Percentiles rank a stretch among this genome's conserved stretches.
These are phyloP conservation scores for Geotrichum reessii DNA, from an alignment of 1,139 yeast species.

Conservation along the genomic window DNA sequence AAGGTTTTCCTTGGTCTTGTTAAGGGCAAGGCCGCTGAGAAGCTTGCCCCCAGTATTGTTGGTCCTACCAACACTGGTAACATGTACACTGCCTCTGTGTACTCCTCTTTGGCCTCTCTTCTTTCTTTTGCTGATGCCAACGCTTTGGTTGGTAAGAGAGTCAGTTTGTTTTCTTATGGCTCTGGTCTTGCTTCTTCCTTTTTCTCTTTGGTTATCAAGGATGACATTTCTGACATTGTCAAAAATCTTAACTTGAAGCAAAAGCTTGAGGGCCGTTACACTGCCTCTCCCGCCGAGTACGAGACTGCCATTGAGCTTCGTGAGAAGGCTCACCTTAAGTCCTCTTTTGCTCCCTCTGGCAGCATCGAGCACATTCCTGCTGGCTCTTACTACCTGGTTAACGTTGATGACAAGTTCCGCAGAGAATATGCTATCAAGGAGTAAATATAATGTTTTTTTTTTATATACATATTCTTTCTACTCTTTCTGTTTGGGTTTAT, in stretches of 20 bases:
- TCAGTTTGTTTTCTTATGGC: conserved; percentile 94
- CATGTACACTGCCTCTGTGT: conserved; percentile 94
- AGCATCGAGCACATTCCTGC: conserved; percentile 59
- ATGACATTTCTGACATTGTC: conserved; percentile 70
- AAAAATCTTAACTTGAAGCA: conserved; percentile 61
- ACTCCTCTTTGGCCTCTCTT: conserved; percentile 80
- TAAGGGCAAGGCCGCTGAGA: conserved; percentile 60
- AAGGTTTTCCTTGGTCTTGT: conserved; percentile 77
- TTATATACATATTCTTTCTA: not conserved
- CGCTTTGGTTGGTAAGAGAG: conserved; percentile 70
- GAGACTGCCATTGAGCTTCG: conserved; percentile 77
- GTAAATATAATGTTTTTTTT: conserved; percentile 26
- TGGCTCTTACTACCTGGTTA: conserved; percentile 81
- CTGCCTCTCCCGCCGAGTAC: conserved; percentile 71
- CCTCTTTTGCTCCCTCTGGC: conserved; percentile 74
- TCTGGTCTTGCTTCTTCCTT: conserved; percentile 94
- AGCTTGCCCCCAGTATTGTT: conserved; percentile 73
- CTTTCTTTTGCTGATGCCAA: conserved; percentile 71
- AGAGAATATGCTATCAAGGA: conserved; percentile 67
- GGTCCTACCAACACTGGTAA: conserved; percentile 98
- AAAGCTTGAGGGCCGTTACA: conserved; percentile 61
- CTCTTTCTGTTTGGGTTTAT: not conserved
- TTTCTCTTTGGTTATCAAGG: conserved; percentile 71
- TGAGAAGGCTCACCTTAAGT: conserved; percentile 82
- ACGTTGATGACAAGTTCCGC: conserved; percentile 83